Percentiles rank a stretch among this genome's conserved stretches.
Evolutionary conservation across 208 protist genomes (phyloP).

Genomic region (Tritrichomonas foetus): DNA sequence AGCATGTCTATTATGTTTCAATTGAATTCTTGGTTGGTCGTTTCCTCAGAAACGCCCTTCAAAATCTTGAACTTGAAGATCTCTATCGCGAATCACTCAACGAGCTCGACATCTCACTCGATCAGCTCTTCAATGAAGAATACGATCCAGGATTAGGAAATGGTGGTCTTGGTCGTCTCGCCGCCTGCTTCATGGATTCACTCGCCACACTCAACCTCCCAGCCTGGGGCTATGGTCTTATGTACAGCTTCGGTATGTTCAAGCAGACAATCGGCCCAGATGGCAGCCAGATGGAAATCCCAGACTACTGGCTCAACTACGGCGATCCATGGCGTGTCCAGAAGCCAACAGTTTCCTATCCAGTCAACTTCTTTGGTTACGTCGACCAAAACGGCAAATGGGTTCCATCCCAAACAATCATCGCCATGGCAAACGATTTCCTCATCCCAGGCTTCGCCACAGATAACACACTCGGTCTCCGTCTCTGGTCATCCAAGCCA

Average conservation of each 20-base stretch:
- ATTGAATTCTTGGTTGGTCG: not conserved
- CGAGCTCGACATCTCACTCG: conserved; percentile 52
- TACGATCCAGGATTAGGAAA: too few relatives aligned
- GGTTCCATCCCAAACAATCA: not conserved
- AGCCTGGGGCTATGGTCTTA: conserved; percentile 61
- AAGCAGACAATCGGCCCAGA: conserved; percentile 52
- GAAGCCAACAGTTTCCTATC: not conserved
- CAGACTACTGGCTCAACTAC: conserved; percentile 56
- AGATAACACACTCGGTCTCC: not conserved
- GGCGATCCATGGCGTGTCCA: conserved; percentile 59
- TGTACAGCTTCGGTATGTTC: conserved; percentile 60
- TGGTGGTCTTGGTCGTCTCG: too few relatives aligned
- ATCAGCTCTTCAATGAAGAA: conserved; percentile 55
- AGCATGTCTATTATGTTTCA: conserved; percentile 40
- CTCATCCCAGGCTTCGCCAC: conserved; percentile 1
- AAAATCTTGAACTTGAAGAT: conserved; percentile 42
- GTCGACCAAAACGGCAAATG: not conserved
- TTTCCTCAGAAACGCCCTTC: conserved; percentile 15
- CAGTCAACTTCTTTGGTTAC: not conserved
- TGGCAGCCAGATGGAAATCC: conserved; percentile 53
- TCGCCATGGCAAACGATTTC: not conserved
- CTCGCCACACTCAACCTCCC: conserved; percentile 57
- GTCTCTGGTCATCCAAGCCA: conserved; percentile 8
- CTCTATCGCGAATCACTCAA: conserved; percentile 55
- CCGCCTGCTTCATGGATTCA: too few relatives aligned